Conservation (phyloP, 257 asterid genomes). For the Dorcoceras hygrometricum region DNA sequence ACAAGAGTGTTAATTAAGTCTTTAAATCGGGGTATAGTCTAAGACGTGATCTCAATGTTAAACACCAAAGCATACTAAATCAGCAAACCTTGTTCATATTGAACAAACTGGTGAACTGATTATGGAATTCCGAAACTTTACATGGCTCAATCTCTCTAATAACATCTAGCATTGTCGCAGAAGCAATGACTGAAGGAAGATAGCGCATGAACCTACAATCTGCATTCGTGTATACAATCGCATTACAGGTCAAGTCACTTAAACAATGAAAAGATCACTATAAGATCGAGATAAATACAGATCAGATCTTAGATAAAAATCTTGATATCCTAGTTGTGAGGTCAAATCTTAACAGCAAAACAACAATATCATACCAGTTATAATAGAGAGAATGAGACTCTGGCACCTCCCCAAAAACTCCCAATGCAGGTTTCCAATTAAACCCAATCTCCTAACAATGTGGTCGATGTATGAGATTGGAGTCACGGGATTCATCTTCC, state of each 20-base stretch:
- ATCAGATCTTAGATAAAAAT: conserved; percentile 5
- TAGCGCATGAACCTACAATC: conserved; percentile 60
- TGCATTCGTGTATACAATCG: conserved; percentile 29
- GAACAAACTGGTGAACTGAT: conserved; percentile 35
- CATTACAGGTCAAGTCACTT: conserved; percentile 8
- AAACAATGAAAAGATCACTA: background rate
- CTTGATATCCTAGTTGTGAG: conserved; percentile 2
- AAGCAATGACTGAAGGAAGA: conserved; percentile 51
- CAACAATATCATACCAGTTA: conserved; percentile 54
- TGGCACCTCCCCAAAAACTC: conserved; percentile 66
- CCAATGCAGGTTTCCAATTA: conserved; percentile 46
- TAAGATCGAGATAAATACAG: background rate
- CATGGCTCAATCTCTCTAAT: conserved; percentile 35
- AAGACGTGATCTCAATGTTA: background rate
- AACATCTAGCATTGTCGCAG: conserved; percentile 35
- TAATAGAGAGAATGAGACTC: conserved; percentile 48
- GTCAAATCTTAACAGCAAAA: conserved; percentile 4
- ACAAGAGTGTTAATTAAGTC: conserved; percentile 10
- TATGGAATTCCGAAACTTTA: conserved; percentile 28
- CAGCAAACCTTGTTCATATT: conserved; percentile 36
- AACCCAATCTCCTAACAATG: conserved; percentile 66
- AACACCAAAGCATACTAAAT: background rate
- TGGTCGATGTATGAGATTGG: conserved; percentile 84
- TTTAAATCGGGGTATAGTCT: background rate
- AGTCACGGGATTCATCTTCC: conserved; percentile 89